Evolutionary conservation across 352 stramenopile genomes (phyloP).

Genomic region (Phytopythium vexans): DNA sequence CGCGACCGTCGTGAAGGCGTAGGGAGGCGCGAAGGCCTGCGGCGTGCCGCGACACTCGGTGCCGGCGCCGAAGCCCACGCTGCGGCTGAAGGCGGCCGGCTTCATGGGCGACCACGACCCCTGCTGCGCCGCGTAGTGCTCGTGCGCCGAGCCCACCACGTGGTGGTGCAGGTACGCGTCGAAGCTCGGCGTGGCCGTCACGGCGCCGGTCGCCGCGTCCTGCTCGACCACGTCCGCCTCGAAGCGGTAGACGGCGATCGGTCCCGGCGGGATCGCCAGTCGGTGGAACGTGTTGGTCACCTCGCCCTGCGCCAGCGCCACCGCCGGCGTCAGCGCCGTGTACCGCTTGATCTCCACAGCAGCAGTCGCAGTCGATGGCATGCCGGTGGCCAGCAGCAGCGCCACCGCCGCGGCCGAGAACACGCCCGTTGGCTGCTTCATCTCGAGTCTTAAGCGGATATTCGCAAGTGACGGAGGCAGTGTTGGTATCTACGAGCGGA

Average conservation of each 20-base stretch:
- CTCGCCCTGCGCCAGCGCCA: constrained; percentile 61
- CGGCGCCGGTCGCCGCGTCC: constrained; percentile 35
- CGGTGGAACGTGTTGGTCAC: constrained; percentile 77
- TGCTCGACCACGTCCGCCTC: constrained; percentile 74
- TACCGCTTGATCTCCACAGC: constrained; percentile 49
- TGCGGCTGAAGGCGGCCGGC: constrained; percentile 61
- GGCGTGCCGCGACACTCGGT: constrained; percentile 77
- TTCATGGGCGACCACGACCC: constrained; percentile 71
- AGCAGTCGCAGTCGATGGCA: neutral
- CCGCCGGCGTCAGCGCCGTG: constrained; percentile 60
- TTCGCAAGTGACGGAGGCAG: neutral
- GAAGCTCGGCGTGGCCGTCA: constrained; percentile 56
- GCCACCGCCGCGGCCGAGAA: neutral
- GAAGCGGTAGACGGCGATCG: constrained; percentile 82
- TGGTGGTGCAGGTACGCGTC: constrained; percentile 85
- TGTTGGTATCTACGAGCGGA: neutral
- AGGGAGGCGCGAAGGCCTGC: constrained; percentile 77
- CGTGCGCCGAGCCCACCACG: constrained; percentile 70
- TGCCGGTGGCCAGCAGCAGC: neutral
- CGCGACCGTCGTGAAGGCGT: constrained; percentile 75
- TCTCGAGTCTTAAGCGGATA: neutral
- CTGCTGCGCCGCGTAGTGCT: constrained; percentile 49
- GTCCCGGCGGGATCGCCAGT: constrained; percentile 67
- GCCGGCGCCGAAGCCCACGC: constrained; percentile 72
- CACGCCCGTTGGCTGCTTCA: neutral